A percentile compares a stretch with the other conserved stretches of the same genome.
Conservation (phyloP, 2,329 filamentous ascomycete genomes). For the Metarhizium guizhouense region DNA sequence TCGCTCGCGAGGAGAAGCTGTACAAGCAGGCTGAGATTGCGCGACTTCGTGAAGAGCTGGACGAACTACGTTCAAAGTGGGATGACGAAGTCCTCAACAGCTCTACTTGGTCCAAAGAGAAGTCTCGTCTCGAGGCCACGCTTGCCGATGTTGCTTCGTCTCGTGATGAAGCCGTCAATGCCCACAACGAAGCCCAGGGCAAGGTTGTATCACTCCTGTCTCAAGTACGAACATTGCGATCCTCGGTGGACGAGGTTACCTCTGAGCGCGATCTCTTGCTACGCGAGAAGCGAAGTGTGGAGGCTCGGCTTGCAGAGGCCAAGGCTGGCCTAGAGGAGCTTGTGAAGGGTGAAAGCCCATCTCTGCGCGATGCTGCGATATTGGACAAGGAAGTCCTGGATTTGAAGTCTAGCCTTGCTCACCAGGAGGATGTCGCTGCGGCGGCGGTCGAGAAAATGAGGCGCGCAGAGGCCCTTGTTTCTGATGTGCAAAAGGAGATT, state of each 20-base stretch:
- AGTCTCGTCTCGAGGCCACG: conserved; percentile 81
- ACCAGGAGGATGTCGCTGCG: conserved; percentile 85
- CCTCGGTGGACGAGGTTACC: conserved; percentile 75
- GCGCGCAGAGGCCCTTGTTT: conserved; percentile 75
- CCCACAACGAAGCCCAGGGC: conserved; percentile 89
- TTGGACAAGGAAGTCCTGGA: conserved; percentile 85
- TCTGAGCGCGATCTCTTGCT: conserved; percentile 77
- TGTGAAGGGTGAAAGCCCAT: conserved; percentile 73
- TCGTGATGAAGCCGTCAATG: conserved; percentile 85
- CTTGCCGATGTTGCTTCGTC: conserved; percentile 81
- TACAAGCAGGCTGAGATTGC: conserved; percentile 82
- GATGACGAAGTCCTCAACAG: conserved; percentile 97
- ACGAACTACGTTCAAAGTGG: conserved; percentile 92
- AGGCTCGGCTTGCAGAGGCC: conserved; percentile 77
- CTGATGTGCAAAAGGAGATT: conserved; percentile 91
- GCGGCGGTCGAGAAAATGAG: conserved; percentile 97
- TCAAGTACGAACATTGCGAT: conserved; percentile 77
- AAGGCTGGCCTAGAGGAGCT: conserved; percentile 84
- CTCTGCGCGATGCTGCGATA: conserved; percentile 79
- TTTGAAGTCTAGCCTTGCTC: conserved; percentile 78
- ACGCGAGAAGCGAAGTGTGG: conserved; percentile 84
- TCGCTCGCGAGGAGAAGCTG: conserved; percentile 80
- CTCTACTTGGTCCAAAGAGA: conserved; percentile 97
- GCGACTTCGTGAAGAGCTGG: conserved; percentile 87
- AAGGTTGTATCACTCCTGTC: conserved; percentile 87